Evolutionary conservation across 2,329 filamentous ascomycete species (phyloP).

Genomic region (Peltaster fructicola): DNA sequence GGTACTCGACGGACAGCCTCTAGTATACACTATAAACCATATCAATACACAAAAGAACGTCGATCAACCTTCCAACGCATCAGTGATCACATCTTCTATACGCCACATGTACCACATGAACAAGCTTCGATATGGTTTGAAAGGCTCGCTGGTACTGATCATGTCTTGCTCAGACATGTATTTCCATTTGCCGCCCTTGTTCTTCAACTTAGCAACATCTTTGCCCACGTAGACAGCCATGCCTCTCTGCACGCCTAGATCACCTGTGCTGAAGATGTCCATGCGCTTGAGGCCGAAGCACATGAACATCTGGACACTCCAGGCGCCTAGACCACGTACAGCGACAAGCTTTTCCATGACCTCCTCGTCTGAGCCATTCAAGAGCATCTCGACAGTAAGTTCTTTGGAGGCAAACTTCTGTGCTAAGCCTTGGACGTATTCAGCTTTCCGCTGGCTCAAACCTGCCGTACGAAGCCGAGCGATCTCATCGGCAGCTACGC

Average conservation of each 20-base stretch:
- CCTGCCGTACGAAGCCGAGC: slow-evolving; percentile 64
- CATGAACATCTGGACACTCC: slow-evolving; percentile 97
- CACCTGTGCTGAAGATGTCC: slow-evolving; percentile 84
- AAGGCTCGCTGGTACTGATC: slow-evolving; percentile 61
- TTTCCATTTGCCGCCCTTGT: slow-evolving; percentile 79
- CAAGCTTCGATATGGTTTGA: slow-evolving; percentile 66
- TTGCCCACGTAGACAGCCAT: slow-evolving; percentile 77
- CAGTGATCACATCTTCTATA: too few relatives aligned
- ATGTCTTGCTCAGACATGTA: slow-evolving; percentile 94
- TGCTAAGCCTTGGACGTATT: slow-evolving; percentile 78
- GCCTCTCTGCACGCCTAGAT: slow-evolving; percentile 84
- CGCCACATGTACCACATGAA: slow-evolving; percentile 99
- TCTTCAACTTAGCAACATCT: slow-evolving; percentile 70
- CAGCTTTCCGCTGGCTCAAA: slow-evolving; percentile 83
- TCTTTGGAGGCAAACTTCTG: slow-evolving; percentile 62
- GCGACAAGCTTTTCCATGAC: slow-evolving; percentile 66
- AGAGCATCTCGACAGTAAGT: slow-evolving; percentile 56
- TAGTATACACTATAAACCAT: too few relatives aligned
- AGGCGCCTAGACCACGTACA: slow-evolving; percentile 70
- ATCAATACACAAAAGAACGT: too few relatives aligned
- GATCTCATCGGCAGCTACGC: slow-evolving; percentile 48
- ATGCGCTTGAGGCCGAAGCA: slow-evolving; percentile 86
- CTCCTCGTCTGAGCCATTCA: slow-evolving; percentile 68
- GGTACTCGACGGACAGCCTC: too few relatives aligned
- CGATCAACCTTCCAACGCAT: too few relatives aligned